Conservation (phyloP, 2,329 filamentous ascomycete genomes). For the Neodidymelliopsis sp. region DNA sequence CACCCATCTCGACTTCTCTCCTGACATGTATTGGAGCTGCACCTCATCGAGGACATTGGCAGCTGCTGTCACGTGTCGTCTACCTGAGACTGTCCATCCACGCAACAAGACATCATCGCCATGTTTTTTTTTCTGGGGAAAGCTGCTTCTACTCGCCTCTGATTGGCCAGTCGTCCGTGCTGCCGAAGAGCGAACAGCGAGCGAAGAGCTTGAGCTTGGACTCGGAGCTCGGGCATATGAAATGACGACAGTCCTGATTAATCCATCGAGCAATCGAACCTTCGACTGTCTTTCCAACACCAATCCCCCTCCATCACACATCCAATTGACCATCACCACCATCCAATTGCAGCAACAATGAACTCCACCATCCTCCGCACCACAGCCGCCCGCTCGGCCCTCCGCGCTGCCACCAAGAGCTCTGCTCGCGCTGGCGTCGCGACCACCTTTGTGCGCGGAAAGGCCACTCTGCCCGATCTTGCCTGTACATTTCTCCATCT, state of each 20-base stretch:
- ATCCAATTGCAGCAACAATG: conserved; percentile 64
- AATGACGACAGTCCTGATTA: conserved; percentile 38
- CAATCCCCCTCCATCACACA: conserved; percentile 4
- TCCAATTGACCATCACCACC: conserved; percentile 31
- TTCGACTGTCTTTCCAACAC: neutral
- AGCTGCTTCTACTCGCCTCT: neutral
- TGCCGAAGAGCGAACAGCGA: conserved; percentile 10
- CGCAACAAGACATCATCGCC: conserved; percentile 12
- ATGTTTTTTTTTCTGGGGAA: conserved; percentile 10
- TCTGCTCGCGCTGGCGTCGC: conserved; percentile 68
- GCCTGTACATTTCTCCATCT: conserved; percentile 63
- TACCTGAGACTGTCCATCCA: neutral
- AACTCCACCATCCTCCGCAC: conserved; percentile 78
- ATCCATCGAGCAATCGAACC: conserved; percentile 6
- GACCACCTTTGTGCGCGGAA: conserved; percentile 80
- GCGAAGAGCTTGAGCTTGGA: conserved; percentile 13
- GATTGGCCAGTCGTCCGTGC: conserved; percentile 22
- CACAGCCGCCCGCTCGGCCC: conserved; percentile 72
- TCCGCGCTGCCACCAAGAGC: conserved; percentile 71
- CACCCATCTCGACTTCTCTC: conserved; percentile 1
- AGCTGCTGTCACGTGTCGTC: no score
- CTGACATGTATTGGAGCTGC: neutral
- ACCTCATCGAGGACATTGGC: no score
- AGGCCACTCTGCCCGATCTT: conserved; percentile 92
- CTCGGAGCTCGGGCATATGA: conserved; percentile 22